These are phyloP conservation scores for Leucosporidium yakuticum DNA, from an alignment of 768 basidiomycete genomes.

Conservation along the genomic window DNA sequence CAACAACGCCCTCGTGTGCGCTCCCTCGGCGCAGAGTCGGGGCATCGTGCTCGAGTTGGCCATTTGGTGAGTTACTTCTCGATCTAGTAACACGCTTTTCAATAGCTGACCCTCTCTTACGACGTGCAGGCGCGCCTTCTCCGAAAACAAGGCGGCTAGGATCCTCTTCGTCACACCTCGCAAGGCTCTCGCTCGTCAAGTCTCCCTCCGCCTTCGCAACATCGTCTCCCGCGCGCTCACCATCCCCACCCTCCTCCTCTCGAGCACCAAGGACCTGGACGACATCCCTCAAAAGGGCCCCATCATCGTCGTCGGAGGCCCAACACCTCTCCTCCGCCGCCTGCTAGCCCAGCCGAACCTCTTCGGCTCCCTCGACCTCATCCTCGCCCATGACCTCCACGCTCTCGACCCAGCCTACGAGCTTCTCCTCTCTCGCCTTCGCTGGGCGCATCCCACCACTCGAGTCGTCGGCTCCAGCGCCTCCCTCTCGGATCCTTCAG, in stretches of 20 bases:
- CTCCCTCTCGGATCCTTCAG: conserved; percentile 72
- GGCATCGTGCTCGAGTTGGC: conserved; percentile 63
- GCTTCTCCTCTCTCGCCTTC: conserved; percentile 65
- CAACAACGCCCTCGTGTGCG: conserved; percentile 64
- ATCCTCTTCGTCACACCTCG: conserved; percentile 42
- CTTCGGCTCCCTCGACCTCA: conserved; percentile 53
- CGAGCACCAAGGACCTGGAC: conserved; percentile 15
- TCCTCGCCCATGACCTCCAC: conserved; percentile 80
- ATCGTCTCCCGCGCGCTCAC: conserved; percentile 32
- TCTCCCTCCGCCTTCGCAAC: conserved; percentile 36
- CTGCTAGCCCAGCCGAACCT: conserved; percentile 25
- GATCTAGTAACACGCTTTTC: background rate
- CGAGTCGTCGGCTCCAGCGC: conserved; percentile 71
- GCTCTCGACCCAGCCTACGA: conserved; percentile 76
- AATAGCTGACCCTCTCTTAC: background rate
- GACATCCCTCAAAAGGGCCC: conserved; percentile 3
- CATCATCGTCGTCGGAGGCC: conserved; percentile 37
- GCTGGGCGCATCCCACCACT: conserved; percentile 57
- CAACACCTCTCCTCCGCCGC: conserved; percentile 35
- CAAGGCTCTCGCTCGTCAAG: conserved; percentile 41
- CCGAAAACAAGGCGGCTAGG: conserved; percentile 29
- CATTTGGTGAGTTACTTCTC: conserved; percentile 54
- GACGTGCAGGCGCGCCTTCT: conserved; percentile 20
- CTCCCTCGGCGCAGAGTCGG: conserved; percentile 76
- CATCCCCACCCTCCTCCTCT: conserved; percentile 20